Percentiles rank a stretch among this genome's conserved stretches.
Evolutionary conservation across 352 stramenopile genomes (phyloP).

Genomic region (Thalassiosira hispida): DNA sequence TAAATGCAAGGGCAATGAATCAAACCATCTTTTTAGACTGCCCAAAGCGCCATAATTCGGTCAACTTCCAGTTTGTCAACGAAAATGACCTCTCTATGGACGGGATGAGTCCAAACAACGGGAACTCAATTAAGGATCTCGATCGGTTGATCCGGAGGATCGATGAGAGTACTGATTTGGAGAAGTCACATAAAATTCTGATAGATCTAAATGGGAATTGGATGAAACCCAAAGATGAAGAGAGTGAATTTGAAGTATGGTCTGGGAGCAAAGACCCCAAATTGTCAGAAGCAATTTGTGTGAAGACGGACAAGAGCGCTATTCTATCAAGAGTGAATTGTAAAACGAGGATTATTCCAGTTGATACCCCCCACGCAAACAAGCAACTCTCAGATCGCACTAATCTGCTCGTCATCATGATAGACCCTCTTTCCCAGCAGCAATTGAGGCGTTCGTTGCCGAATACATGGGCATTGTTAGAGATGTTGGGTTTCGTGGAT

Average conservation of each 20-base stretch:
- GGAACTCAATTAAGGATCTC: no score
- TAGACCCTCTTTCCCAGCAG: constrained; percentile 60
- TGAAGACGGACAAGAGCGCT: constrained; percentile 16
- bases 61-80: constrained; percentile 28
- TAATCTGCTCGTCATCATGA: constrained; percentile 65
- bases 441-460: constrained; percentile 56
- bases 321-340: constrained; percentile 28
- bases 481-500: constrained; percentile 45
- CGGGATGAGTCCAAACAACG: not conserved
- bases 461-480: constrained; percentile 44
- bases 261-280: not conserved
- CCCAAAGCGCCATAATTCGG: constrained; percentile 17
- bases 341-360: constrained; percentile 27
- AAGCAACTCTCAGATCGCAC: not conserved
- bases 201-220: constrained; percentile 19
- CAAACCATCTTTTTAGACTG: constrained; percentile 38
- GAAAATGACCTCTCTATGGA: not conserved
- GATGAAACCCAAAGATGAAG: not conserved
- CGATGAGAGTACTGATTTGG: constrained; percentile 5
- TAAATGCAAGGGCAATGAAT: constrained; percentile 18
- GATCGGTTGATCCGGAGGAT: constrained; percentile 3
- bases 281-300: constrained; percentile 37
- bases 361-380: not conserved
- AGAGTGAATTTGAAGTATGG: constrained; percentile 28
- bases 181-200: constrained; percentile 18